Conservation (phyloP, 441 rosid genomes). For the Populus hybrid region DNA sequence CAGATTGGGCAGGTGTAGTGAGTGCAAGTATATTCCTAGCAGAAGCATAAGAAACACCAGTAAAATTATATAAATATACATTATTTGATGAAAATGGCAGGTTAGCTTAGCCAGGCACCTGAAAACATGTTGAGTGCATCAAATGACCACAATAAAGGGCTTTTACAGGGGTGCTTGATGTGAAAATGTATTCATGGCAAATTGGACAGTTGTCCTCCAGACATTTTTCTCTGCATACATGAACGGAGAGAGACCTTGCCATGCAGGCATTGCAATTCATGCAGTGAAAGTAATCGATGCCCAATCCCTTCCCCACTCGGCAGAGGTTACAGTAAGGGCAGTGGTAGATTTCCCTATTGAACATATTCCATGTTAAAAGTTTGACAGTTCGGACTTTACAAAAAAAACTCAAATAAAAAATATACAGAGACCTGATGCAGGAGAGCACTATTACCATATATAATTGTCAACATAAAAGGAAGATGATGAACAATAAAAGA, state of each 20-base stretch:
- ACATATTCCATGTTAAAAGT: conserved; percentile 17
- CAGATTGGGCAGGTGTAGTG: conserved; percentile 86
- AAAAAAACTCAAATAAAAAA: background rate
- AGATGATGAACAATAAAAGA: background rate
- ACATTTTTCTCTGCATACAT: conserved; percentile 66
- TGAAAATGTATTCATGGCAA: conserved; percentile 76
- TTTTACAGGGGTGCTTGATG: conserved; percentile 61
- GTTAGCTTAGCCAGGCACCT: conserved; percentile 37
- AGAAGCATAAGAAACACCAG: conserved; percentile 27
- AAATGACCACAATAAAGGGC: conserved; percentile 85
- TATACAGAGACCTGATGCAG: background rate
- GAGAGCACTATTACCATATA: background rate
- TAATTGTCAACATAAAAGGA: background rate
- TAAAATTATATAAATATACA: conserved; percentile 11
- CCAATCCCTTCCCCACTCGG: conserved; percentile 82
- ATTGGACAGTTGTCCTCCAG: conserved; percentile 86
- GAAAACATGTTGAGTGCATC: conserved; percentile 90
- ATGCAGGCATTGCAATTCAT: conserved; percentile 95
- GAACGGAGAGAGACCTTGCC: conserved; percentile 49
- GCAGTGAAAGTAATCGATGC: conserved; percentile 81
- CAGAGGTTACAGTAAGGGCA: conserved; percentile 91
- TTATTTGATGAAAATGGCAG: conserved; percentile 1
- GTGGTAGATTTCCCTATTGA: conserved; percentile 81
- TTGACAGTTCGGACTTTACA: conserved; percentile 11
- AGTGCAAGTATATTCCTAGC: conserved; percentile 68